Evolutionary conservation across 2,329 filamentous ascomycete species (phyloP).

Genomic region (Fusarium subtropicale): DNA sequence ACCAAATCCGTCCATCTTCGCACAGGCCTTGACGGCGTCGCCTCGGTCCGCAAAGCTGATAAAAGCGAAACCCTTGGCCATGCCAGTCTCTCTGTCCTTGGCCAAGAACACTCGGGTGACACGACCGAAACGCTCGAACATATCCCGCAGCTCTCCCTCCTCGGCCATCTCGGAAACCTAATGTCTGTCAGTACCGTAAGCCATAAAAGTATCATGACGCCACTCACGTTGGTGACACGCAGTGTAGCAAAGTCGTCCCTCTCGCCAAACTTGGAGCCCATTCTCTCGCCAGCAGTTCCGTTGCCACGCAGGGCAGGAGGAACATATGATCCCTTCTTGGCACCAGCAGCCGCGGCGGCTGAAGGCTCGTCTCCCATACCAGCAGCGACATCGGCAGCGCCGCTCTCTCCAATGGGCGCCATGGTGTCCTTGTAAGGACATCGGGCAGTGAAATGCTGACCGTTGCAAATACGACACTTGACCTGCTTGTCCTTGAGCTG

Average conservation of each 20-base stretch:
- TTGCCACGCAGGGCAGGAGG: constrained; percentile 90
- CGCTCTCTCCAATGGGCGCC: constrained; percentile 80
- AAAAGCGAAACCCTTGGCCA: constrained; percentile 98
- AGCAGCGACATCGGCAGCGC: constrained; percentile 65
- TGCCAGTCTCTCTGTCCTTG: constrained; percentile 95
- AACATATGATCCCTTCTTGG: constrained; percentile 86
- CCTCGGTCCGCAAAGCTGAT: constrained; percentile 93
- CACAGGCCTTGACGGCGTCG: constrained; percentile 92
- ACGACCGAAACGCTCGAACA: constrained; percentile 97
- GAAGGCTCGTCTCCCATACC: constrained; percentile 64
- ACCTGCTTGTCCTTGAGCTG: constrained; percentile 99
- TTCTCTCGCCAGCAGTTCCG: constrained; percentile 78
- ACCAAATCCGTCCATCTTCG: constrained; percentile 97
- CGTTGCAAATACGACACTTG: constrained; percentile 98
- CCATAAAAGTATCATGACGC: background rate
- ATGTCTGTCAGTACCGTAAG: constrained; percentile 46
- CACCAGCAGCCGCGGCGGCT: constrained; percentile 56
- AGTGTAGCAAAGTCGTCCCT: constrained; percentile 96
- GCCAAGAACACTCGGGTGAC: constrained; percentile 98
- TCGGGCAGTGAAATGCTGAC: constrained; percentile 98
- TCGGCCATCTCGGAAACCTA: constrained; percentile 97
- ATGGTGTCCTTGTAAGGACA: constrained; percentile 99
- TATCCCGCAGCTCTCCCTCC: constrained; percentile 92
- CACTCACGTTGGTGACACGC: constrained; percentile 94
- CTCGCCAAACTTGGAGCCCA: constrained; percentile 90